Percentiles rank a stretch among this genome's conserved stretches.
Evolutionary conservation across 2,329 filamentous ascomycete genomes (phyloP).

Genomic region (Lachnellula hyalina): DNA sequence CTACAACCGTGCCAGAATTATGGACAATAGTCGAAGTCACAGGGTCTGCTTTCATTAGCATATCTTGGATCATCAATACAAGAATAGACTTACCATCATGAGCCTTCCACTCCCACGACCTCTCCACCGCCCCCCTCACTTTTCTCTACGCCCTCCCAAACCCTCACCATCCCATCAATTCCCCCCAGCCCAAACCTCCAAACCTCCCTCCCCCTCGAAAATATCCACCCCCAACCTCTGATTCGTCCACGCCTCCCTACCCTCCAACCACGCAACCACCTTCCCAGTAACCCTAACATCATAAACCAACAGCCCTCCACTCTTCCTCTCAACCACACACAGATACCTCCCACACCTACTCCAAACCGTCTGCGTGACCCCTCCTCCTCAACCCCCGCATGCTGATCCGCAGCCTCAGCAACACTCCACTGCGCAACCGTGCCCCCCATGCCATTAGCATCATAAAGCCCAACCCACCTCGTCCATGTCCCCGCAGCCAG

Average conservation of each 20-base stretch:
- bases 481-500: slow-evolving; percentile 61
- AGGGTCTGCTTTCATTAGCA: slow-evolving; percentile 20
- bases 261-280: slow-evolving; percentile 49
- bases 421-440: slow-evolving; percentile 57
- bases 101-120: slow-evolving; percentile 30
- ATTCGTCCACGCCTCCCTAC: slow-evolving; percentile 46
- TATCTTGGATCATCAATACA: not conserved
- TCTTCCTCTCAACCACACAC: slow-evolving; percentile 55
- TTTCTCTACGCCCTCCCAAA: slow-evolving; percentile 54
- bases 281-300: slow-evolving; percentile 55
- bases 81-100: slow-evolving; percentile 27
- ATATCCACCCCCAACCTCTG: slow-evolving; percentile 53
- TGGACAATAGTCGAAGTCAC: slow-evolving; percentile 29
- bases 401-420: slow-evolving; percentile 46
- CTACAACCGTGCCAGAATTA: slow-evolving; percentile 30
- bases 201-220: slow-evolving; percentile 44
- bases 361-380: slow-evolving; percentile 57
- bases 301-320: slow-evolving; percentile 53
- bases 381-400: slow-evolving; percentile 51
- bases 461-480: slow-evolving; percentile 57
- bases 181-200: slow-evolving; percentile 61
- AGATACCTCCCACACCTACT: slow-evolving; percentile 59
- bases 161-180: slow-evolving; percentile 46
- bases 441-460: slow-evolving; percentile 48
- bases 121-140: slow-evolving; percentile 35